Conservation (phyloP, 352 stramenopile species). For the Lagenidium giganteum region DNA sequence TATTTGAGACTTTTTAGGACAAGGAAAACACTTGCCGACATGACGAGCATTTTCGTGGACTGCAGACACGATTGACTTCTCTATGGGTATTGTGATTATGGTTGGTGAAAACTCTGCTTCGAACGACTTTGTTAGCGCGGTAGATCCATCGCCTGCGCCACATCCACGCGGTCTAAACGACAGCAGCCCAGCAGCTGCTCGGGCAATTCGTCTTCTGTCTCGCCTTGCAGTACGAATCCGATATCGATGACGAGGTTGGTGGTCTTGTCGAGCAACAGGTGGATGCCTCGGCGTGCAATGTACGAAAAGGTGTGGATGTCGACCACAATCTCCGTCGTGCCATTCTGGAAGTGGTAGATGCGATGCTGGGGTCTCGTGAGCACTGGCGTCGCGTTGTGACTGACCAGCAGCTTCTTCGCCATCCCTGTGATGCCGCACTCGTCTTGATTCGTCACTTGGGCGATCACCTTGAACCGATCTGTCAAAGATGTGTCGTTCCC, state of each 20-base stretch:
- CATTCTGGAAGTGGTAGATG: slow-evolving; percentile 71
- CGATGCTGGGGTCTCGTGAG: slow-evolving; percentile 81
- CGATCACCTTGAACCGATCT: slow-evolving; percentile 84
- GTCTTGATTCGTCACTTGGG: slow-evolving; percentile 80
- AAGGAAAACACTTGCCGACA: no score
- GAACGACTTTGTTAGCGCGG: slow-evolving; percentile 28
- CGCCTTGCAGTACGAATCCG: slow-evolving; percentile 81
- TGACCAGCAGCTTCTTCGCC: slow-evolving; percentile 68
- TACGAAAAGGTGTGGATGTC: slow-evolving; percentile 83
- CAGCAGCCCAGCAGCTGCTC: slow-evolving; percentile 84
- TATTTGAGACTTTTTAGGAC: neutral
- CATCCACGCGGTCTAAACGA: slow-evolving; percentile 68
- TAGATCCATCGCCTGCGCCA: slow-evolving; percentile 54
- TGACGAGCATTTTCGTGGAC: no score
- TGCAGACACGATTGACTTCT: no score
- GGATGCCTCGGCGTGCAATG: slow-evolving; percentile 73
- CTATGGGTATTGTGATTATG: no score
- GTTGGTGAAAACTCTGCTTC: no score
- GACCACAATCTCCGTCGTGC: slow-evolving; percentile 70
- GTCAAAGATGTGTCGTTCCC: slow-evolving; percentile 59
- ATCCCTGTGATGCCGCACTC: slow-evolving; percentile 76
- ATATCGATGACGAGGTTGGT: slow-evolving; percentile 83
- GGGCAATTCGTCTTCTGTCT: slow-evolving; percentile 82
- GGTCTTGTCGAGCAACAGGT: slow-evolving; percentile 75
- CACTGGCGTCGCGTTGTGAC: slow-evolving; percentile 79